Evolutionary conservation across 768 basidiomycete genomes (phyloP), one percentile per base, ranked within the genome.

Genomic region (Leucosporidium yakuticum): DNA sequence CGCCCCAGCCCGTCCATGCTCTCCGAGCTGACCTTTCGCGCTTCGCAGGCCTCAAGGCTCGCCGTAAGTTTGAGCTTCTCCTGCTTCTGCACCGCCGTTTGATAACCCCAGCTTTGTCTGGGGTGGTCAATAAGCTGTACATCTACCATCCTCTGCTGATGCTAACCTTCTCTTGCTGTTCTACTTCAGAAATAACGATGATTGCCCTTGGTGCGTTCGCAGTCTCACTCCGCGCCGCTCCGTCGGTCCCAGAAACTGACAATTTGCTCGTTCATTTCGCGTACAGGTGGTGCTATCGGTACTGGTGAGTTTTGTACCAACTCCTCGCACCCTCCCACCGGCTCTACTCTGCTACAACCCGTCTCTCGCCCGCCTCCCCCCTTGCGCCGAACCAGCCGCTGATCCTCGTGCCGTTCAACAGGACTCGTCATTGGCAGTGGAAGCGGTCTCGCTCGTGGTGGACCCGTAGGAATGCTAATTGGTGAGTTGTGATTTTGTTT

Each of bases 391-490:
- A 15, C 39, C 39, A 44, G 6, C 14, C 14, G 39, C 39, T 44
- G 39, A 44, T 44, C 8, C 8, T 44, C 39, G 14, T 15, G 11
- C 17, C 39, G 6, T 36, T 36, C 6, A 36, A 15, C 39, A 44
- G 65, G 65, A 32, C 60, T 67, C 31, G 65, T 67, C n/a, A 68
- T 68, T 62, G 67, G 67, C 5, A 47, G 48, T 20, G 67, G 67
- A 51, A 14, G 62, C 15, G 61, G 56, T 17, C 62, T 62, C 23
- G 60, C 61, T 27, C 48, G 66, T 34, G 69, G 64, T 3, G 73
- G 69, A 0, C 73, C 69, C 15, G 69, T 70, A 25, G 73, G 69
- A n/a, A 36, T 73, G 9, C 21, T 70, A n/a, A 47, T 55, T 54
- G 54, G 36, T 27, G 23, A 23, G 7, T 39, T 61, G 14, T 31